Evolutionary conservation across 208 protist genomes (phyloP), one percentile per base, ranked within the genome.

Genomic region (Acanthamoeba divionensis): DNA sequence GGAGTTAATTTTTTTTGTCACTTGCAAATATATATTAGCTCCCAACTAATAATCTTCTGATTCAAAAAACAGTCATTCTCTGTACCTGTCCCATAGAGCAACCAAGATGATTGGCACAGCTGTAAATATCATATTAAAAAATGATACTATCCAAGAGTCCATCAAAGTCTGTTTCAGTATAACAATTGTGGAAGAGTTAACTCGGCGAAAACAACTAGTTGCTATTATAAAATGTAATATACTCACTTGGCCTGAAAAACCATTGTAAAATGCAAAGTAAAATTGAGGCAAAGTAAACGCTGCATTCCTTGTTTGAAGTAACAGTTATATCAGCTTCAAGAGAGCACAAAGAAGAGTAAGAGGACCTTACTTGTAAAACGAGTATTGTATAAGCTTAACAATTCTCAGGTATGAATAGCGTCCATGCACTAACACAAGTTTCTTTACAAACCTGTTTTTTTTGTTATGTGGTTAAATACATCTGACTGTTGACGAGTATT

Each of bases 331-430:
- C 96, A 90, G 3, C 94, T 97, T 3, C 98, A 93, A 26, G 91
- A 93, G 79, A 97, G 97, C 66, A 95, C 95, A 93, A 97, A 96
- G 96, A 97, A 98, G 47, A 26, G 29, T 87, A 9, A 26, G 60
- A 26, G 9, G 31, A 21, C n/a, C n/a, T 88, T 96, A 96, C 95
- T 99, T 99, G 94, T 99, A 99, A 90, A 99, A 99, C 89, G 94
- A 98, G n/a, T 97, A 97, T 7, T 96, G 83, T 89, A 99, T 96
- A 87, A 97, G 96, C 79, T 90, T 96, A 15, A 95, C 67, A 73
- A 98, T 98, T 38, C 98, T 96, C 24, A 96, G 79, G 75, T 98
- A 96, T 33, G 95, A 93, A 87, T 97, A 98, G 18, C 97, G 94
- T n/a, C 98, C 98, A 92, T 99, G 98, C 50, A 99, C 96, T 0